phyloP scores from a whole-genome alignment of 352 stramenopile species.

The Phytophthora pini region DNA sequence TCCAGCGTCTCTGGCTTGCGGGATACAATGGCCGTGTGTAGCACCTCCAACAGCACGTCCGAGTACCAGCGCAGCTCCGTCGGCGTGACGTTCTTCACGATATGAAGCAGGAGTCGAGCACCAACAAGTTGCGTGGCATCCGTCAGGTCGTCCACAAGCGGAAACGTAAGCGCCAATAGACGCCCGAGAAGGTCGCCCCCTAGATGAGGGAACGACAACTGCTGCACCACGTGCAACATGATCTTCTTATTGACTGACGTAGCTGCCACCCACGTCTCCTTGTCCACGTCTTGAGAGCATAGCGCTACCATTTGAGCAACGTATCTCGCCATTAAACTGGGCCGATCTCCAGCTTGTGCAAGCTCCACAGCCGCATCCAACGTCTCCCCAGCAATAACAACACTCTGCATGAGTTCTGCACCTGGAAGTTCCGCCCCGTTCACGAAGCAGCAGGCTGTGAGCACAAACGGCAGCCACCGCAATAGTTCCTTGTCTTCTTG shows the following conservation, averaged over 20 bases:
- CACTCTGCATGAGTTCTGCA: conserved; percentile 33
- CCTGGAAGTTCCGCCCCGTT: conserved; percentile 30
- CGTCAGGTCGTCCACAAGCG: conserved; percentile 76
- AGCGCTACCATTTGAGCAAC: conserved; percentile 50
- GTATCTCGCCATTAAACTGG: conserved; percentile 39
- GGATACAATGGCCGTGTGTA: conserved; percentile 67
- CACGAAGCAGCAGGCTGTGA: conserved; percentile 47
- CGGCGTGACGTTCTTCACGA: conserved; percentile 64
- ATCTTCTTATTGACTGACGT: conserved; percentile 60
- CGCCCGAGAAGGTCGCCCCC: conserved; percentile 76
- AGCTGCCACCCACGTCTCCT: conserved; percentile 68
- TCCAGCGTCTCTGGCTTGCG: conserved; percentile 65
- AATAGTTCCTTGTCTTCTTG: conserved; percentile 24
- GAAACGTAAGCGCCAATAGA: conserved; percentile 78
- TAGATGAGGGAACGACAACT: conserved; percentile 67
- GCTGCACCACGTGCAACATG: conserved; percentile 57
- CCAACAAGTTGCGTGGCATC: conserved; percentile 71
- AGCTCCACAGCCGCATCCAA: conserved; percentile 34
- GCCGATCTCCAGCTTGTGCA: conserved; percentile 3
- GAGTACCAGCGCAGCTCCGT: conserved; percentile 87
- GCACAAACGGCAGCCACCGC: conserved; percentile 50
- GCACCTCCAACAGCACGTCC: conserved; percentile 78
- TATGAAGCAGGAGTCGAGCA: conserved; percentile 62
- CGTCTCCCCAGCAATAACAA: conserved; percentile 23
- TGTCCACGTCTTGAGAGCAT: conserved; percentile 57